phyloP scores from a whole-genome alignment of 1,139 yeast species.

The Hansenula sp. region DNA sequence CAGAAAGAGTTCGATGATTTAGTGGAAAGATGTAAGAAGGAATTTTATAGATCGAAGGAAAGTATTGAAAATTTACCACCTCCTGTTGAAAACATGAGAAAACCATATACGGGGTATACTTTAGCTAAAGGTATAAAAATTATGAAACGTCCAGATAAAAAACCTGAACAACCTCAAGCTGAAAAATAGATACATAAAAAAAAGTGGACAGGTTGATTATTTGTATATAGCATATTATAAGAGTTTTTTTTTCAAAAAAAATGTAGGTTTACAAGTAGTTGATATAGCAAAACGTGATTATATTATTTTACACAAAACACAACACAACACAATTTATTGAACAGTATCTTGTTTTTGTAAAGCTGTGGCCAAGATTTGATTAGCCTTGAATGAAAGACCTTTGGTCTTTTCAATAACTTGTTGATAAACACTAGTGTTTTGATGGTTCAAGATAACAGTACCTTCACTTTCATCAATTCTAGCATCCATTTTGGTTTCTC shows the following conservation, averaged over 20 bases:
- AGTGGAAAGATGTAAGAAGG: constrained; percentile 60
- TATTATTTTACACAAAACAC: neutral
- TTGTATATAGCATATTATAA: too few relatives aligned
- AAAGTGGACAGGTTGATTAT: too few relatives aligned
- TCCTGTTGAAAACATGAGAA: constrained; percentile 7
- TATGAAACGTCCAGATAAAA: neutral
- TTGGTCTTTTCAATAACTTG: constrained; percentile 59
- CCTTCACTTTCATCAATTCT: constrained; percentile 46
- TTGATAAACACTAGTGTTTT: constrained; percentile 43
- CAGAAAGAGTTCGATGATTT: constrained; percentile 50
- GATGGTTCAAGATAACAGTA: constrained; percentile 43
- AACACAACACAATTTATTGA: neutral
- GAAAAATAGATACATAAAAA: neutral
- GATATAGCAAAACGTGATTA: neutral
- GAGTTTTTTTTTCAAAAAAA: too few relatives aligned
- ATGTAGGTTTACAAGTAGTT: too few relatives aligned
- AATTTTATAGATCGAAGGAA: constrained; percentile 39
- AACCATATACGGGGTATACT: constrained; percentile 1
- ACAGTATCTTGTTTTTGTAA: constrained; percentile 26
- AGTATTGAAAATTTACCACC: constrained; percentile 13
- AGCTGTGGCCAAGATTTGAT: constrained; percentile 42
- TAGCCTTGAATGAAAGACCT: constrained; percentile 53
- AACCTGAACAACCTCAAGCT: neutral
- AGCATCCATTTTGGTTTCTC: constrained; percentile 46
- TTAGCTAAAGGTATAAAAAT: neutral